A percentile compares a stretch with the other conserved stretches of the same genome.
Evolutionary conservation across 208 protist genomes (phyloP).

Genomic region (Strigomonas galati): DNA sequence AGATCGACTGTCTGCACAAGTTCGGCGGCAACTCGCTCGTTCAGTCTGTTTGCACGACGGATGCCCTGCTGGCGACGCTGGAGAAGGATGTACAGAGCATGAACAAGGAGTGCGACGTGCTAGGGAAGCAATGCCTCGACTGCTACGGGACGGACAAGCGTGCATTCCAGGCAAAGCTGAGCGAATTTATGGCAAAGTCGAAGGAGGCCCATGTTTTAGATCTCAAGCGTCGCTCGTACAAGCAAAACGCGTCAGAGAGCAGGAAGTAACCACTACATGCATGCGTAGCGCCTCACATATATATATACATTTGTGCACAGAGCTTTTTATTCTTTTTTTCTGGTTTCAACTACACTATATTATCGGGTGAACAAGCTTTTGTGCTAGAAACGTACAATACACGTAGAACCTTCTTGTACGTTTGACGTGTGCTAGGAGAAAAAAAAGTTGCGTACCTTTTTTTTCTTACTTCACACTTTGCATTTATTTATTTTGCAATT

Average conservation of each 20-base stretch:
- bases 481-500: no score
- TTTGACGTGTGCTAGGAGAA: no score
- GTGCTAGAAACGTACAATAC: no score
- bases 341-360: no score
- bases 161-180: constrained; percentile 49
- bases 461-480: no score
- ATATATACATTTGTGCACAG: no score
- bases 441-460: no score
- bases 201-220: constrained; percentile 70
- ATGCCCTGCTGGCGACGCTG: constrained; percentile 64
- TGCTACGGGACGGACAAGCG: constrained; percentile 36
- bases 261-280: no score
- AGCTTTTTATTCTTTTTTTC: no score
- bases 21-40: constrained; percentile 40
- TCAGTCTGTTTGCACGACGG: constrained; percentile 48
- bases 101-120: constrained; percentile 25
- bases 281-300: no score
- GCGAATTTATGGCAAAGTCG: constrained; percentile 47
- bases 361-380: no score
- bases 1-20: constrained; percentile 48
- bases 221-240: constrained; percentile 54
- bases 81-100: constrained; percentile 52
- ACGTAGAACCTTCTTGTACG: no score
- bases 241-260: constrained; percentile 20
- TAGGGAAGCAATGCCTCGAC: constrained; percentile 36